Conservation (phyloP, 2,329 filamentous ascomycete species). For the Alternaria infectoria region DNA sequence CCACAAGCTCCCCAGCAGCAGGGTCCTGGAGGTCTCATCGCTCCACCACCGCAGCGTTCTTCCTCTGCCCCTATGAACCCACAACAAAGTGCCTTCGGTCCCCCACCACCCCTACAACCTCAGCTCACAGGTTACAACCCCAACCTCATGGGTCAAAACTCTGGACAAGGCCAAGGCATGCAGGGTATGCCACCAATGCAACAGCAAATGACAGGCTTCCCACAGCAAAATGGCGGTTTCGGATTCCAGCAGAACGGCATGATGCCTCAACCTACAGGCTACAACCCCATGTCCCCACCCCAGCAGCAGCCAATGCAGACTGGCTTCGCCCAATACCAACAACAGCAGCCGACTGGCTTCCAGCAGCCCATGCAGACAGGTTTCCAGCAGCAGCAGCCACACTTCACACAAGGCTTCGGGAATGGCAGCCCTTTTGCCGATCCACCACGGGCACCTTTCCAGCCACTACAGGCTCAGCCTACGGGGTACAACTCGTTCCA, state of each 20-base stretch:
- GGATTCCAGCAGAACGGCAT: conserved; percentile 47
- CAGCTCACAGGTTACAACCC: conserved; percentile 77
- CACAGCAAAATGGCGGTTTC: conserved; percentile 43
- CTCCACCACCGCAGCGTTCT: conserved; percentile 80
- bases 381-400: conserved; percentile 29
- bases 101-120: conserved; percentile 74
- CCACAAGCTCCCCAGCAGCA: conserved; percentile 73
- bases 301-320: conserved; percentile 55
- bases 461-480: conserved; percentile 48
- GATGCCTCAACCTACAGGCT: conserved; percentile 49
- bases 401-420: conserved; percentile 54
- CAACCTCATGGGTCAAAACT: conserved; percentile 66
- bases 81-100: conserved; percentile 70
- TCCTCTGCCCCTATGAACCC: conserved; percentile 85
- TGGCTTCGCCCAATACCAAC: conserved; percentile 51
- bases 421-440: conserved; percentile 60
- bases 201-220: conserved; percentile 50
- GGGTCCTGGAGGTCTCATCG: conserved; percentile 66
- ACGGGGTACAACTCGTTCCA: conserved; percentile 49
- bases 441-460: conserved; percentile 56
- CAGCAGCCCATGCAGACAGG: conserved; percentile 58
- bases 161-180: conserved; percentile 58
- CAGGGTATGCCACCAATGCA: conserved; percentile 42
- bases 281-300: conserved; percentile 35
- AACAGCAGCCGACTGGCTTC: conserved; percentile 51